These are phyloP conservation scores for Pythium coloratum DNA, from an alignment of 352 stramenopile species.

Conservation along the genomic window DNA sequence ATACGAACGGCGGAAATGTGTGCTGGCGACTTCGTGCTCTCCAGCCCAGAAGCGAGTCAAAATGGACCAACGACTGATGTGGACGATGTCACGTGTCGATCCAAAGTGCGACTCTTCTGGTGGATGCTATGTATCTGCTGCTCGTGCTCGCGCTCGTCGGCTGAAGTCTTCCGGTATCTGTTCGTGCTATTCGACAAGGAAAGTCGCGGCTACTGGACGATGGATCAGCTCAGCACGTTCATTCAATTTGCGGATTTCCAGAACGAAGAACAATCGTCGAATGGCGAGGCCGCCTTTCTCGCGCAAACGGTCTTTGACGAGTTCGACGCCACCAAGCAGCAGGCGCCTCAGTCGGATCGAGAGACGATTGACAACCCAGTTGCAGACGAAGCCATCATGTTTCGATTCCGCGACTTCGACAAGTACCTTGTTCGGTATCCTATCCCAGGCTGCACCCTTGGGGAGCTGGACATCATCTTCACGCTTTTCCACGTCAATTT, in stretches of 20 bases:
- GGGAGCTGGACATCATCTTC: conserved; percentile 25
- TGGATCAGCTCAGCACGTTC: conserved; percentile 26
- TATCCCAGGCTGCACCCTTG: conserved; percentile 7
- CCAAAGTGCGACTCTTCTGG: conserved; percentile 17
- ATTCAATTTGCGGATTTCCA: conserved; percentile 10
- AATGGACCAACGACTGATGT: not conserved
- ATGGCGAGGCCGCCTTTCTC: conserved; percentile 13
- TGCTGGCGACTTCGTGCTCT: conserved; percentile 16
- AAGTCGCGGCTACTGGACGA: conserved; percentile 31
- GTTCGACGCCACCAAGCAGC: not conserved
- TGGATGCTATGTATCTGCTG: conserved; percentile 42
- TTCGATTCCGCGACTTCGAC: conserved; percentile 26
- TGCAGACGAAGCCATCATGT: not conserved
- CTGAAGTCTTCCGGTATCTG: conserved; percentile 37
- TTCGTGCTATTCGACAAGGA: conserved; percentile 47
- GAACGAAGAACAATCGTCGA: conserved; percentile 10
- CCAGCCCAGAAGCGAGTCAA: not conserved
- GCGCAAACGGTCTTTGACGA: conserved; percentile 21
- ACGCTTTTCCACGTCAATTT: conserved; percentile 20
- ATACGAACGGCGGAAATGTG: conserved; percentile 1
- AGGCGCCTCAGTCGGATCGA: not conserved
- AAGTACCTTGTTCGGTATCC: conserved; percentile 16
- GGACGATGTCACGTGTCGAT: not conserved
- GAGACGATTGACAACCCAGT: not conserved
- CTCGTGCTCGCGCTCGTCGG: conserved; percentile 24